Evolutionary conservation across 2,329 filamentous ascomycete genomes (phyloP), one percentile per base, ranked within the genome.

Genomic region (Colletotrichum acutatum): DNA sequence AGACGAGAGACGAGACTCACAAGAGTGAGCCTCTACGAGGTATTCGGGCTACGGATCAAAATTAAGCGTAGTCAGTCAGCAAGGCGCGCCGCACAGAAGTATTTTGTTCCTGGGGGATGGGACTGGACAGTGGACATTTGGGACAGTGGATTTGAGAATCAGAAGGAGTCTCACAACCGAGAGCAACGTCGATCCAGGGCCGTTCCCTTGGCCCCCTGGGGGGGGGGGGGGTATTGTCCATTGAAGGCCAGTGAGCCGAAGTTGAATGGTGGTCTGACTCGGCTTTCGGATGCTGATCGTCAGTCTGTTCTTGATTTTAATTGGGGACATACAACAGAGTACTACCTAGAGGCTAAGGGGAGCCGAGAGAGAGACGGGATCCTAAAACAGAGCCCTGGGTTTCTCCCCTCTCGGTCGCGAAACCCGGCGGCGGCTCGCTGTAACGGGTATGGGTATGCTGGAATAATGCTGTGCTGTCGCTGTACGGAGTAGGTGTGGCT

Each of bases 221-320:
- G 14, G 37, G 6, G 14, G 16, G 37, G 37, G 37, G 14, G 34
- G 5, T 2, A 8, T 24, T 22, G 30, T n/a, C 34, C 5, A n/a
- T 32, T 24, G 32, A 28, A 30, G 14, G 58, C 22, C 42, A 46
- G 42, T n/a, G 42, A 46, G 22, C 11, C 22, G n/a, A 34, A 34
- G 30, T 12, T n/a, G 19, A 26, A 8, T 57, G 22, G 65, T 68
- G 58, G 42, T 46, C 54, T 70, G 66, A 70, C 66, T 70, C 66
- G 46, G 66, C 60, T 65, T 49, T 65, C 66, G 60, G 59, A 72
- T 70, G 66, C 64, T 46, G 60, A 65, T 72, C 70, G 60, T 60
- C 66, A 56, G 49, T 52, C 37, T 64, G 26, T 32, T 42, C 66
- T 60, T 70, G 66, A 61, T 72, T 65, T 65, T 52, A 34, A 60